Evolutionary conservation across 495 filamentous ascomycete species (phyloP), one percentile per base, ranked within the genome.

Genomic region (Neurospora pannonica): DNA sequence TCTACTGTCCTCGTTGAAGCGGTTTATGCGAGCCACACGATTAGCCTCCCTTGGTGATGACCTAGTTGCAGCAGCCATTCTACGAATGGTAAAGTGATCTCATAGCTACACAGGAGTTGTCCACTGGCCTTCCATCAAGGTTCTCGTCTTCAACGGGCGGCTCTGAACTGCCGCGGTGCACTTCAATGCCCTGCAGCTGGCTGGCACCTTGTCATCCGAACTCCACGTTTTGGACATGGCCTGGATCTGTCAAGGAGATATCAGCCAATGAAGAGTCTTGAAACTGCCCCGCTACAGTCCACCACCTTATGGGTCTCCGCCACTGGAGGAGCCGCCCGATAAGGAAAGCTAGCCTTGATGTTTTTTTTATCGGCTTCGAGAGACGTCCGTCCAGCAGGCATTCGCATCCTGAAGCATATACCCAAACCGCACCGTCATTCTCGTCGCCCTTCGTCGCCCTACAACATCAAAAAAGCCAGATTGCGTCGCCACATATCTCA

Each of bases 361-460:
- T 28, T 74, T 74, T 74, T 74, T 74, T 71, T 74, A 74, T 74
- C 72, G 70, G 69, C 42, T 34, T 42, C 31, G 19, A 24, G 31
- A 70, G 70, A 71, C 67, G 13, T 36, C 19, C 40, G 5, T 38
- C 31, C 36, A 71, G 54, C 54, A 67, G 54, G 54, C 28, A 67
- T 67, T 67, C 28, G 28, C 54, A 67, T 34, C 34, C 54, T 67
- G 28, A 67, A 67, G 54, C 54, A 67, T 19, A 67, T 34, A 34
- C 54, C 54, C 28, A 67, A 67, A 67, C 28, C 54, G 54, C 54
- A 67, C 28, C 28, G 54, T 67, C 54, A 67, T 34, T 67, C 54
- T 34, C 54, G 28, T 67, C 54, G 54, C 28, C 54, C 54, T 67
- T 34, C 54, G 54, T 31, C 31, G 15, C 54, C 54, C 24, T 62